These are phyloP conservation scores for Coriaria nepalensis DNA, from an alignment of 306 rosid genomes.

Conservation along the genomic window DNA sequence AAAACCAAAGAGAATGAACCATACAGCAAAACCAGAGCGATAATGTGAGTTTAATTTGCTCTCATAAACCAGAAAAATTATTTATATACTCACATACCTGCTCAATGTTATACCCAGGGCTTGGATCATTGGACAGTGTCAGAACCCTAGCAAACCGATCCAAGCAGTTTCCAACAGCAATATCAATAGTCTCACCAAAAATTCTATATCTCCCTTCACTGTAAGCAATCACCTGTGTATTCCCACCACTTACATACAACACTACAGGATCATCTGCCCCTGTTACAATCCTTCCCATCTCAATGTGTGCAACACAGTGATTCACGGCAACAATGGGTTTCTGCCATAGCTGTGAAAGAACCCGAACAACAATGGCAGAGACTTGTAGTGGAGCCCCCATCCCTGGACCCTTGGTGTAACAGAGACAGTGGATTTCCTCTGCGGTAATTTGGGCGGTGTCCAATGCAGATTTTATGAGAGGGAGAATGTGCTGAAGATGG, in stretches of 20 bases:
- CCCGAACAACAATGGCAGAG: slow-evolving; percentile 63
- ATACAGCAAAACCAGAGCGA: not conserved
- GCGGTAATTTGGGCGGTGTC: slow-evolving; percentile 47
- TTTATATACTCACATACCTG: slow-evolving; percentile 32
- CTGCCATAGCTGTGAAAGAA: slow-evolving; percentile 78
- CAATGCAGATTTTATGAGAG: slow-evolving; percentile 58
- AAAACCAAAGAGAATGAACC: not conserved
- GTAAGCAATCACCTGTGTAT: slow-evolving; percentile 87
- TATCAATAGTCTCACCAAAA: slow-evolving; percentile 91
- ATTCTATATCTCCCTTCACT: slow-evolving; percentile 84
- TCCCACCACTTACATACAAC: slow-evolving; percentile 88
- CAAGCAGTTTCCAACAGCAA: slow-evolving; percentile 92
- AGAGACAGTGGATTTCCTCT: slow-evolving; percentile 65
- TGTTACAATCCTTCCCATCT: slow-evolving; percentile 91
- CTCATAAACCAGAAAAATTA: slow-evolving; percentile 1
- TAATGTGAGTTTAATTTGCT: not conserved
- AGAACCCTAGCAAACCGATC: slow-evolving; percentile 84
- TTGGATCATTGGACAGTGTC: slow-evolving; percentile 75
- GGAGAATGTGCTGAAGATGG: slow-evolving; percentile 70
- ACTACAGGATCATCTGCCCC: slow-evolving; percentile 92
- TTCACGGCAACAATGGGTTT: slow-evolving; percentile 86
- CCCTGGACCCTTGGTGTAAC: slow-evolving; percentile 92
- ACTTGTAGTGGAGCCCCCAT: slow-evolving; percentile 94
- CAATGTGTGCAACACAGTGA: slow-evolving; percentile 90
- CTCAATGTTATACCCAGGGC: slow-evolving; percentile 87